Evolutionary conservation across 495 filamentous ascomycete species (phyloP), one percentile per base, ranked within the genome.

Genomic region (Aspergillus bertholletiae): DNA sequence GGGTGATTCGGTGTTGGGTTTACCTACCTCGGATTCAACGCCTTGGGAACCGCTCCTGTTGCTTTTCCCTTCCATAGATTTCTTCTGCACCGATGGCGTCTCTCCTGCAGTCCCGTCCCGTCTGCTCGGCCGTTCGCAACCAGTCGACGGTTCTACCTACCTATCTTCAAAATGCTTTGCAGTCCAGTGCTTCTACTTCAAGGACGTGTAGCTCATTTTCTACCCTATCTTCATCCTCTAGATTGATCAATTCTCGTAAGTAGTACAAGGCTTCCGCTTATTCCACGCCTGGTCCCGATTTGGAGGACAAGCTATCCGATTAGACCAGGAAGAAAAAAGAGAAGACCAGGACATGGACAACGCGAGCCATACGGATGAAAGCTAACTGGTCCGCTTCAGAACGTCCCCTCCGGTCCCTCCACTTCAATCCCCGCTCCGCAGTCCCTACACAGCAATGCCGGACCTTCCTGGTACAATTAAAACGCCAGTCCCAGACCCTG

Each of bases 391-490:
- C n/a, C n/a, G n/a, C 48, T 51, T 12, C 52, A 71, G 66, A 60
- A 54, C 17, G 55, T 45, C 43, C 52, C 50, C 54, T 60, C 46
- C 68, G 55, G 46, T 54, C 47, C 30, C 60, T 60, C 23, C 58
- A 54, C 37, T 26, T 55, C 34, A 37, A 45, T 24, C 47, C 51
- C 47, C 58, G 46, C 23, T 56, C 58, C 15, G 46, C 51, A 22
- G 17, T 62, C 49, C 48, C 61, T 40, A 54, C 58, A 45, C 65
- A 61, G 35, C 71, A 75, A 65, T 64, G 60, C 46, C 69, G 73
- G 51, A 71, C 69, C 35, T 78, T 77, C 61, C 55, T 76, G 50
- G 70, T 69, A 17, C 69, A 72, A 64, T 74, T 66, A 60, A 64
- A 64, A 61, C 69, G 63, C 17, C 62, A 73, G 57, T 62, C 74